Base-by-base conservation (phyloP, 1,139 yeast genomes). In the Schizosaccharomyces versatilis region DNA sequence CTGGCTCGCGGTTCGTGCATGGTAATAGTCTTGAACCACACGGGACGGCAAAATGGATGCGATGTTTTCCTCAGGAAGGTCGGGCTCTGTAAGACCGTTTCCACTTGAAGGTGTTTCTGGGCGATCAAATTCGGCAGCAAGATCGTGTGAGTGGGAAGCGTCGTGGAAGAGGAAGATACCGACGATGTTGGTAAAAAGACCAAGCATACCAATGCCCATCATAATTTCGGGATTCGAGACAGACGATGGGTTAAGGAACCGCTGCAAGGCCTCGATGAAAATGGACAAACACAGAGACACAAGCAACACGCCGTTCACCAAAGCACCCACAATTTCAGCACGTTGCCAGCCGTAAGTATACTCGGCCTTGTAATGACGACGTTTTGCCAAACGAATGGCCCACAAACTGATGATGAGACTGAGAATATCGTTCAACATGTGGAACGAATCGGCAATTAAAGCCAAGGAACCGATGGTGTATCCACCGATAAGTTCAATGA, bases 341-440 rank as follows among this genome's bases (percentile, higher is more conserved):
- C 94, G 73, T 66, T 83, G 80, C 97, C 98, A 62, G 85, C 74
- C 60, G 86, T 88, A 69, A 84, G 97, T 6, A 96, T 97, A 64
- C 96, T 75, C 68, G 84, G 94, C 7, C 41, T 44, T 32, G 24
- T 54, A 10, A 15, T 41, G 14, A 19, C 82, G 80, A 64, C 80
- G 76, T 54, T 77, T 79, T 57, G 95, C 86, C 32, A 86, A 95
- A 60, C 77, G 76, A 36, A 90, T 97, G 0, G 98, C 98, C 97
- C 97, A 90, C 42, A 88, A 72, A 0, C 98, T 98, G 56, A 90
- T 90, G 32, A 88, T 62, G 53, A 90, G 72, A 1, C 97, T 85
- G 57, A 90, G 80, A 57, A 90, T 84, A 69, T 90, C 98, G 68
- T 90, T 90, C 60, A 90, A 73, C 67, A 90, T 90, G 68, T 90